Percentiles rank a stretch among this genome's conserved stretches.
These are phyloP conservation scores for Aspergillus biplanus DNA, from an alignment of 495 filamentous ascomycete genomes.

Conservation along the genomic window DNA sequence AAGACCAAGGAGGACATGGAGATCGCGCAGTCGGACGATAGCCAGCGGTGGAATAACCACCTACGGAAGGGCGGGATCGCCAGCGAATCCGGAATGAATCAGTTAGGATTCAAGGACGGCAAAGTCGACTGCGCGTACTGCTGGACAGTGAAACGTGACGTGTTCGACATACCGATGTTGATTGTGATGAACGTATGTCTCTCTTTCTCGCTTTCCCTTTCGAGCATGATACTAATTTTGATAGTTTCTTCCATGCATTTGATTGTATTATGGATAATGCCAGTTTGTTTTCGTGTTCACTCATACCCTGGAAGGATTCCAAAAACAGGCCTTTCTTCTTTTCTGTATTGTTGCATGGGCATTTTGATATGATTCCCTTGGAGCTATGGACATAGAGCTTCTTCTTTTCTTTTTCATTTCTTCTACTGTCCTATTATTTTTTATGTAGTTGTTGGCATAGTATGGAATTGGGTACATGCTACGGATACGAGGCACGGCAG, in stretches of 20 bases:
- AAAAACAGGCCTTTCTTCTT: constrained; percentile 27
- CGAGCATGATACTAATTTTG: not conserved
- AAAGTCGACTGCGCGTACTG: constrained; percentile 93
- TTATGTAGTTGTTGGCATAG: not conserved
- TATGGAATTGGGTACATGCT: not conserved
- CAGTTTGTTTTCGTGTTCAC: not conserved
- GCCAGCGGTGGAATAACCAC: constrained; percentile 49
- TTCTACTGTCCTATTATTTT: not conserved
- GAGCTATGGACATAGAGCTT: constrained; percentile 5
- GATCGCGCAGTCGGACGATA: constrained; percentile 43
- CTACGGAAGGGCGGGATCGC: constrained; percentile 62
- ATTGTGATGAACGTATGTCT: constrained; percentile 91
- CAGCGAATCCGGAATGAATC: constrained; percentile 74
- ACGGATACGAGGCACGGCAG: constrained; percentile 1
- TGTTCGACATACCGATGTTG: constrained; percentile 98
- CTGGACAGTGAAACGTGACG: constrained; percentile 95
- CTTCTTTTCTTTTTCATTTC: constrained; percentile 5
- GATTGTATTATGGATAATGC: constrained; percentile 30
- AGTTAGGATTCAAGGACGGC: constrained; percentile 79
- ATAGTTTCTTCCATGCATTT: constrained; percentile 54
- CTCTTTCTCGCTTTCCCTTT: not conserved
- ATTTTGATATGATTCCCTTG: constrained; percentile 36
- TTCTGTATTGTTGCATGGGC: constrained; percentile 25
- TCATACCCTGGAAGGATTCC: constrained; percentile 25
- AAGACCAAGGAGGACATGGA: constrained; percentile 70